Base-by-base conservation (phyloP, 345 rosid genomes). In the Cardamine chenopodiifolia region DNA sequence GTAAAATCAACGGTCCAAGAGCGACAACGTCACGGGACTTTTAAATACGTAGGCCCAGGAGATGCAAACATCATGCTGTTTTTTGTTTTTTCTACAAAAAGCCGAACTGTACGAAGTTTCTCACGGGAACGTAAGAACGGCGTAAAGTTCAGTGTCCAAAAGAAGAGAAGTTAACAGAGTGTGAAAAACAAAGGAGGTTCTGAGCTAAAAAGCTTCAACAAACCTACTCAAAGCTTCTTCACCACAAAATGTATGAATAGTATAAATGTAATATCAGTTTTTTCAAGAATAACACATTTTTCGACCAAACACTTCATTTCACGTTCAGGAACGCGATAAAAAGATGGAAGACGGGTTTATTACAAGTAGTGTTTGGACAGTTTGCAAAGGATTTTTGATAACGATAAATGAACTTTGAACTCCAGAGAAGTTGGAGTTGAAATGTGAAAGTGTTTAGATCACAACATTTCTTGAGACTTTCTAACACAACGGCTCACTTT, bases 401-500 rank as follows among this genome's bases (percentile, higher is more conserved):
- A 60, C 42, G 67, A 66, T 26, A 37, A 50, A 47, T 71, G 56
- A 68, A 29, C 44, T 58, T 57, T 18, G 9, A 47, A 66, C 78
- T 66, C 61, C 50, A 48, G 6, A 47, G 31, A 58, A 32, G 23
- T 6, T 32, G 26, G 52, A 35, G 57, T 18, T 54, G 22, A 56
- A 66, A 28, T 28, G 23, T 58, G 60, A 58, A 59, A 13, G 19
- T 70, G 20, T n/a, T n/a, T 12, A 25, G 64, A 72, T 82, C 81
- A 87, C 67, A 82, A 40, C 84, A 85, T 85, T 77, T 88, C 89
- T 75, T 88, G 93, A 25, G 93, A 88, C 50, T 66, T 76, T 80
- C 93, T 85, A 32, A 88, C 86, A 23, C 89, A 88, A 58, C 90
- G 86, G 78, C 89, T 79, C 15, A 88, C 89, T 77, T 88, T 88